A percentile compares a stretch with the other conserved stretches of the same genome.
These are phyloP conservation scores for Russula compacta DNA, from an alignment of 768 basidiomycete genomes.

Conservation along the genomic window DNA sequence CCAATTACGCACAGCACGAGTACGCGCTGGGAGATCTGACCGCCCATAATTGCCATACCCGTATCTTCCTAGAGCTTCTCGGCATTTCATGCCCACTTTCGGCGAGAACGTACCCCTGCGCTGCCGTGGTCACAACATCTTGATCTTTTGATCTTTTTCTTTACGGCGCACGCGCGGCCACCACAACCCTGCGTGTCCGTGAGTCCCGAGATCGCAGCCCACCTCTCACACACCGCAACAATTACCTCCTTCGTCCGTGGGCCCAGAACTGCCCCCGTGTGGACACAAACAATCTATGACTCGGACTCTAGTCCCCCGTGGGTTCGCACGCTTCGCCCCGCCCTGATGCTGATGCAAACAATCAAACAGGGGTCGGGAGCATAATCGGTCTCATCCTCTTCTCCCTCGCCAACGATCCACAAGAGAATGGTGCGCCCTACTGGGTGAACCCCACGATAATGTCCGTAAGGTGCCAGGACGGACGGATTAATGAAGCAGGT, in stretches of 20 bases:
- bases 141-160: not conserved
- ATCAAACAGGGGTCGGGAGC: not conserved
- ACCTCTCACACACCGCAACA: not conserved
- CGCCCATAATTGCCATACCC: slow-evolving; percentile 8
- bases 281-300: not conserved
- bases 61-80: not conserved
- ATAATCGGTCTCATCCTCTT: not conserved
- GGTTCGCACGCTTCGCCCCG: not conserved
- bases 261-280: not conserved
- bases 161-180: slow-evolving; percentile 2
- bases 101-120: slow-evolving; percentile 18
- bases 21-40: too few relatives aligned
- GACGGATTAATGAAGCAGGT: not conserved
- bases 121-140: too few relatives aligned
- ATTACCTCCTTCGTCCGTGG: not conserved
- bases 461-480: not conserved
- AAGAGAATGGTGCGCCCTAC: not conserved
- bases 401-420: not conserved
- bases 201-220: too few relatives aligned
- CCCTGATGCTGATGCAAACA: not conserved
- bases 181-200: not conserved
- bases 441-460: slow-evolving; percentile 3
- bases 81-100: not conserved
- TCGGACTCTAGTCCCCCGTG: not conserved
- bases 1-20: slow-evolving; percentile 11